Base-by-base conservation (phyloP, 2,329 filamentous ascomycete genomes). In the Nigrospora osmanthi region DNA sequence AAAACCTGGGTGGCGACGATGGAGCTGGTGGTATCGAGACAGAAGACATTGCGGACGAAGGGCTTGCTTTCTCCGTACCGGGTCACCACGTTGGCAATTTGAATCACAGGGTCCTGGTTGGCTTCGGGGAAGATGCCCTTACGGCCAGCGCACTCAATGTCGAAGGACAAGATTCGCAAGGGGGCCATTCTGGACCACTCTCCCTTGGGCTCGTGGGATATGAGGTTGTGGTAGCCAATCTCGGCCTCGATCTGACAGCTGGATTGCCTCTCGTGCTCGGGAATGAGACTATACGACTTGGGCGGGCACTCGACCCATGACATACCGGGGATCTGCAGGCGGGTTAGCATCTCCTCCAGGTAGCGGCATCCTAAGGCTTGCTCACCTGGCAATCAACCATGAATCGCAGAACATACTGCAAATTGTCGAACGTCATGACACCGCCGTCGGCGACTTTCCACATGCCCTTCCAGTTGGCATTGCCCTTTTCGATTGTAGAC, bases 171-270 rank as follows among this genome's bases (percentile, higher is more conserved):
- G 39, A 95, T 85, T 49, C 93, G 83, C 4, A 98, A 72, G 0
- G 93, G 93, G 0, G 94, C 93, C 83, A 97, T 96, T 68, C 96
- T 98, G 28, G 89, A 88, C 89, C 91, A 98, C 61, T 97, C 90
- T 15, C 90, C 91, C 53, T 93, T 85, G 2, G 90, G 82, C 40
- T 87, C 81, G 64, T 97, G 91, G 11, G 93, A 83, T 50, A 96
- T 82, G 10, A 98, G 71, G 56, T 97, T 83, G 47, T 73, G 71
- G 58, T 94, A 95, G 61, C 85, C 83, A 45, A 95, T 80, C 54
- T 83, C 77, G 12, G 91, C 93, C 67, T 98, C 93, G 52, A 98
- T 95, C 65, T 98, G 93, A 63, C 93, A 97, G 57, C 89, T 95
- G 2, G 91, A 97, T 52, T 95, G 86, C 49, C 81, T 78, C 47